phyloP scores from a whole-genome alignment of 306 rosid genomes.

The Quercus aquifolioides region DNA sequence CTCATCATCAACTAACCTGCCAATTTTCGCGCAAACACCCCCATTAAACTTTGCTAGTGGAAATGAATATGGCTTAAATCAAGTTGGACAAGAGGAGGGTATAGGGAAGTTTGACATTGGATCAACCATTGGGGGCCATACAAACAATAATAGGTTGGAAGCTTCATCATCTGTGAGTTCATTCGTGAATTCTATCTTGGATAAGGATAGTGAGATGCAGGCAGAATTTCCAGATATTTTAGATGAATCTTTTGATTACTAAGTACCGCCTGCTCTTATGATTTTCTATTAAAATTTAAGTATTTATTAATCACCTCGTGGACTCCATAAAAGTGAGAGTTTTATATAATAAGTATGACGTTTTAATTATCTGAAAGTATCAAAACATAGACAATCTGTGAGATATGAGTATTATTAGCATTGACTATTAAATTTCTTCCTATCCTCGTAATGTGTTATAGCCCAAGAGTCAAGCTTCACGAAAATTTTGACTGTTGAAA shows the following conservation, averaged over 20 bases:
- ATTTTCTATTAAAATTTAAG: background rate
- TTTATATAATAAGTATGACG: too few relatives aligned
- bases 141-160: slow-evolving; percentile 24
- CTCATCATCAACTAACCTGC: slow-evolving; percentile 20
- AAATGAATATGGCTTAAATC: slow-evolving; percentile 16
- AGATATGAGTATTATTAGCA: background rate
- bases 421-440: background rate
- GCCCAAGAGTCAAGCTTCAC: background rate
- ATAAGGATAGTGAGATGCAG: slow-evolving; percentile 65
- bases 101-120: slow-evolving; percentile 24
- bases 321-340: too few relatives aligned
- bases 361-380: background rate
- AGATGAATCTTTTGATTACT: slow-evolving; percentile 64
- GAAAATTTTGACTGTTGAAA: background rate
- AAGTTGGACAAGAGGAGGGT: slow-evolving; percentile 18
- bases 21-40: slow-evolving; percentile 21
- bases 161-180: slow-evolving; percentile 45
- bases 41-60: slow-evolving; percentile 1
- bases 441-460: background rate
- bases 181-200: slow-evolving; percentile 77
- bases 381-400: background rate
- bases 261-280: background rate
- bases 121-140: slow-evolving; percentile 25
- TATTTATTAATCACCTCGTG: background rate
- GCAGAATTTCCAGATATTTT: slow-evolving; percentile 70